A percentile compares a stretch with the other conserved stretches of the same genome.
Conservation (phyloP, 2,329 filamentous ascomycete species). For the Aspergillus sp. region DNA sequence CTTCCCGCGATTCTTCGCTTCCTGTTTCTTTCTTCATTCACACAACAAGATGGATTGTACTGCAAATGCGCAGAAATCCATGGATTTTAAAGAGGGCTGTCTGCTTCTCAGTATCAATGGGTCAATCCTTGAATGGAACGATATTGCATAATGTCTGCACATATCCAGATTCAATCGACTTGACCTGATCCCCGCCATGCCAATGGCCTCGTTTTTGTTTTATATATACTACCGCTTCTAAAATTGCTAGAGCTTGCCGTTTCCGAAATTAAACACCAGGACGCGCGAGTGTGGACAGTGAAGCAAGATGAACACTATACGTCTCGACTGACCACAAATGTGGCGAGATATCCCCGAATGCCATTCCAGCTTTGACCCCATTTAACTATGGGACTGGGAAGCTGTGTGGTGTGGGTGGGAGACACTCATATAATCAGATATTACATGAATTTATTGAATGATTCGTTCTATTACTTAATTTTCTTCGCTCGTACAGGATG, state of each 20-base stretch:
- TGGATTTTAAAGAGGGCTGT: too few relatives aligned
- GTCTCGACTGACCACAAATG: conserved; percentile 17
- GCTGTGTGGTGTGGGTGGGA: conserved; percentile 38
- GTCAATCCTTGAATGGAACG: too few relatives aligned
- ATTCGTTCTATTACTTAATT: background rate
- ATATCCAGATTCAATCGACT: background rate
- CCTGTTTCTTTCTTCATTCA: too few relatives aligned
- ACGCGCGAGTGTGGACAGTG: conserved; percentile 54
- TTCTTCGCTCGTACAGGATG: background rate
- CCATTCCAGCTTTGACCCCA: conserved; percentile 38
- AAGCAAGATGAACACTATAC: conserved; percentile 48
- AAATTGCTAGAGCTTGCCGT: conserved; percentile 55
- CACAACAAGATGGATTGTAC: too few relatives aligned
- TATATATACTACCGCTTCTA: conserved; percentile 34
- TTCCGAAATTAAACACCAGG: conserved; percentile 43
- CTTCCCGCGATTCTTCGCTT: too few relatives aligned
- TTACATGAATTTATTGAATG: background rate
- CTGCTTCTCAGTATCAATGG: too few relatives aligned
- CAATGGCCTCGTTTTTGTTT: background rate
- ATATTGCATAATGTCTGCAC: too few relatives aligned
- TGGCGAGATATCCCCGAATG: conserved; percentile 31
- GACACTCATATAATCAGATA: conserved; percentile 29
- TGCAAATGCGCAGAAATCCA: too few relatives aligned
- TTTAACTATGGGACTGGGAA: conserved; percentile 43
- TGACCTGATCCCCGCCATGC: background rate